Base-by-base conservation (phyloP, 306 rosid genomes). In the Castanea mollissima region DNA sequence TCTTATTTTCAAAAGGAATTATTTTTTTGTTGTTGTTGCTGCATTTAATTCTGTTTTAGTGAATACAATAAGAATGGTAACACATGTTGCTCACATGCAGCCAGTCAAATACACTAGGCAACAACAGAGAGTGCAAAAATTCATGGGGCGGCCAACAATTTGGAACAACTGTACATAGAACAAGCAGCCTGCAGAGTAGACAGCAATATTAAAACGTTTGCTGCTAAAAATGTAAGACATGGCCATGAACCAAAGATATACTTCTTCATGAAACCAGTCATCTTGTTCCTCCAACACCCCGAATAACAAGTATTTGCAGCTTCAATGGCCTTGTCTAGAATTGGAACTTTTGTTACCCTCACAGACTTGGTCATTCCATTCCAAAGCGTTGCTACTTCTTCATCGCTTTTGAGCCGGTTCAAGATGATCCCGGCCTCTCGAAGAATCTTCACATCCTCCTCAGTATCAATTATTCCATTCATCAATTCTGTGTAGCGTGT, bases 371-470 rank as follows among this genome's bases (percentile, higher is more conserved):
- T 70, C 76, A 78, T 78, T 2, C 71, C 70, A 23, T 78, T 70
- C 76, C 76, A 71, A 19, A 70, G 27, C 49, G 19, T 9, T 11
- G 81, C 76, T 12, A 46, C 76, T 55, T 78, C 76, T 13, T 27
- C 13, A 15, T 78, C 71, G 21, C 49, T 65, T 29, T 70, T 78
- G 6, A 70, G 38, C 14, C 23, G 65, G 65, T 54, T 76, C 57
- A 31, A 5, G 21, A 65, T 5, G 56, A 76, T 64, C 65, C 80
- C 64, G 0, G 32, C 54, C 34, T 76, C 63, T 12, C 65, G 23
- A n/a, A 76, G 55, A 31, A 76, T 51, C 35, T 54, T 76, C 74
- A 65, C 80, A 6, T 76, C 80, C 38, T 76, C 80, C 27, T 52
- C 54, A 0, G 41, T 52, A 27, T 76, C 80, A 14, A 67, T 76